phyloP scores from a whole-genome alignment of 352 stramenopile species.

The Phytophthora citricola region DNA sequence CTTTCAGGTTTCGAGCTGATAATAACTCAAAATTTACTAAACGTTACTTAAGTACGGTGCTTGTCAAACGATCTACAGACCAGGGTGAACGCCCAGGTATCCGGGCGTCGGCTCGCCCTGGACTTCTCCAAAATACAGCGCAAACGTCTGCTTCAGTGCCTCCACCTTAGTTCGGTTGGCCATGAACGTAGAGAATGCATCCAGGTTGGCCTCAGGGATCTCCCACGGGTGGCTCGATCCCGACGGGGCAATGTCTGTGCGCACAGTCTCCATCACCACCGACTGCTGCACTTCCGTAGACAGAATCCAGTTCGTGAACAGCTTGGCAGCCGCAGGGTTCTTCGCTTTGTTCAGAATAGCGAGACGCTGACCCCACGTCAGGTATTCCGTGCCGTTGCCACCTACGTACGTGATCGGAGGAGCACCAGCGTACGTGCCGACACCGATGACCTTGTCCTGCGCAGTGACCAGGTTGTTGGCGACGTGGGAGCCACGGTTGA shows the following conservation, averaged over 20 bases:
- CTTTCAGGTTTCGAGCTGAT: too few species aligned
- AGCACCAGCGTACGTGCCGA: constrained; percentile 18
- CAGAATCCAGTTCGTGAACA: constrained; percentile 63
- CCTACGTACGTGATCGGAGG: neutral
- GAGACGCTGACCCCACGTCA: constrained; percentile 54
- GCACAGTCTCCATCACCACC: constrained; percentile 29
- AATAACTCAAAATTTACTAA: too few species aligned
- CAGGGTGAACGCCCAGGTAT: constrained; percentile 46
- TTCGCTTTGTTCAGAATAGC: constrained; percentile 59
- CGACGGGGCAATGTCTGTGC: constrained; percentile 44
- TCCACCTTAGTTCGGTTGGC: constrained; percentile 53
- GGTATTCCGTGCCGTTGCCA: constrained; percentile 34
- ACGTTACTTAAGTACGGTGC: too few species aligned
- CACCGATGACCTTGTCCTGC: constrained; percentile 40
- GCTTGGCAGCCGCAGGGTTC: constrained; percentile 53
- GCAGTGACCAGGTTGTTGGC: constrained; percentile 19
- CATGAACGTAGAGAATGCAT: constrained; percentile 53
- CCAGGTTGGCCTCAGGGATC: constrained; percentile 34
- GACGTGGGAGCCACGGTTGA: constrained; percentile 37
- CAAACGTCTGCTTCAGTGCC: constrained; percentile 47
- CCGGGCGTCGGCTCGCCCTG: constrained; percentile 49
- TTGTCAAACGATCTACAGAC: constrained; percentile 14
- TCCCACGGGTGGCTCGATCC: constrained; percentile 33
- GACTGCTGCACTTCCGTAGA: constrained; percentile 39
- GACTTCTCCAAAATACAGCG: constrained; percentile 64